These are phyloP conservation scores for Falciphora oryzae DNA, from an alignment of 2,329 filamentous ascomycete species.

Conservation along the genomic window DNA sequence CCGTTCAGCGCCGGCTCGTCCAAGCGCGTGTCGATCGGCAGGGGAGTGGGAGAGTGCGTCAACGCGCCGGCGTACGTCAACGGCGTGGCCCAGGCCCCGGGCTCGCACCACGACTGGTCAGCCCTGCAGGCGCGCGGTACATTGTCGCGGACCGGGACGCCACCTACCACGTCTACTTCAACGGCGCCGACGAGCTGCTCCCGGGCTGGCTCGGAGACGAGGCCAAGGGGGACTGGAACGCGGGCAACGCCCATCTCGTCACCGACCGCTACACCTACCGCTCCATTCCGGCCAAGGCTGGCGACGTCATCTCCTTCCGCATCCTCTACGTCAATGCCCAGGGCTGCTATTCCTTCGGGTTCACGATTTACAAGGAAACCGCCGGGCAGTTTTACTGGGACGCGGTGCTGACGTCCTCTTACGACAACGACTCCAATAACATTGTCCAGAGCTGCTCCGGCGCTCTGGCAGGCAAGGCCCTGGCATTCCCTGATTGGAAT, in stretches of 20 bases:
- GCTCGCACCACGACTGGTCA: neutral
- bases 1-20: neutral
- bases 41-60: too few relatives aligned
- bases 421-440: neutral
- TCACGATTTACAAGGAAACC: neutral
- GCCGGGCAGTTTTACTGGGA: neutral
- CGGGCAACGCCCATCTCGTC: neutral
- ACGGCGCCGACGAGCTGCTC: constrained; percentile 3
- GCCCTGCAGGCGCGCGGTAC: constrained; percentile 3
- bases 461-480: neutral
- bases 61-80: neutral
- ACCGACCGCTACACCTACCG: neutral
- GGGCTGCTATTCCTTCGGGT: neutral
- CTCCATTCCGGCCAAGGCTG: neutral
- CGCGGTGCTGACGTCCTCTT: neutral
- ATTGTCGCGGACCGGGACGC: neutral
- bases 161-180: neutral
- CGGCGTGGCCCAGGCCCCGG: neutral
- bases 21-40: neutral
- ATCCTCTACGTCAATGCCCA: constrained; percentile 6
- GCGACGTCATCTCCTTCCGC: constrained; percentile 5
- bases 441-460: neutral
- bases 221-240: neutral
- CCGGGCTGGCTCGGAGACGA: constrained; percentile 1
- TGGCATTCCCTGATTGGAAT: neutral